These are phyloP conservation scores for Trichoderma brevicompactum DNA, from an alignment of 2,329 filamentous ascomycete genomes.

Conservation along the genomic window DNA sequence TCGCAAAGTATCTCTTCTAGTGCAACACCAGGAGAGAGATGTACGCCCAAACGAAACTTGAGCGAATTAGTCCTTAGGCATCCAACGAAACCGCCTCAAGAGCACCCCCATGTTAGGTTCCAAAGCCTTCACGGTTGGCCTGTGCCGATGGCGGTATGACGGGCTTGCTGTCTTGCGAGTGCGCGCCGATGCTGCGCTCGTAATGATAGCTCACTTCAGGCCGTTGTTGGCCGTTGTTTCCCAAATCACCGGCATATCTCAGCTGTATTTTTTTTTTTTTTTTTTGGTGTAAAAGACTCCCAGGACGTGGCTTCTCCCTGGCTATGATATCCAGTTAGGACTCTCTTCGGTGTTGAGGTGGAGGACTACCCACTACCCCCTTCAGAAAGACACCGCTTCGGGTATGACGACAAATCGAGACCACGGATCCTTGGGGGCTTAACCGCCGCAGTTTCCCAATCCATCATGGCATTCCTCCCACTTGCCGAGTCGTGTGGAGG, in stretches of 20 bases:
- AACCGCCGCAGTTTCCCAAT: neutral
- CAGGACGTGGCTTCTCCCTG: neutral
- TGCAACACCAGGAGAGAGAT: neutral
- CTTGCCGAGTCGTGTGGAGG: neutral
- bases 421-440: neutral
- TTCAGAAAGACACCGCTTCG: neutral
- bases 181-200: neutral
- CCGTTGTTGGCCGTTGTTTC: neutral
- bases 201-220: slow-evolving; percentile 8
- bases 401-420: slow-evolving; percentile 22
- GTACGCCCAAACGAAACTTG: neutral
- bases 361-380: neutral
- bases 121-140: neutral
- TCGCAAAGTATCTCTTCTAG: neutral
- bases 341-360: slow-evolving; percentile 4
- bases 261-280: neutral
- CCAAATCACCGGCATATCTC: neutral
- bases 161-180: neutral
- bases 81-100: neutral
- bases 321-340: neutral
- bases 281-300: neutral
- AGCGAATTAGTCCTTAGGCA: neutral
- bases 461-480: neutral
- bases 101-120: neutral
- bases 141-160: neutral